Base-by-base conservation (phyloP, 352 stramenopile species). In the Globisporangium cederbergense region DNA sequence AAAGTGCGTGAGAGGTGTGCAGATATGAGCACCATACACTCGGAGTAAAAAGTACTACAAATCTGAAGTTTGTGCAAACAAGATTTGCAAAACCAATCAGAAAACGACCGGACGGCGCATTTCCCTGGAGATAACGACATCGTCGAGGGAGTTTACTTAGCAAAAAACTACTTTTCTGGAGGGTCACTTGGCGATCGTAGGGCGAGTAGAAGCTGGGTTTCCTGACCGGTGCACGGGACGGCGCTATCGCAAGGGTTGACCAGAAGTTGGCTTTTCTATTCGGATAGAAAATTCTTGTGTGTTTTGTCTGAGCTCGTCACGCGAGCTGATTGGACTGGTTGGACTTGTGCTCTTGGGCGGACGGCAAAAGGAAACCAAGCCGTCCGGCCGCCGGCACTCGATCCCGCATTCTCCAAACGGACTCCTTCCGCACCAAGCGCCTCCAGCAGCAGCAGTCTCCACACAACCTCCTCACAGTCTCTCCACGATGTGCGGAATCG, bases 401-500 rank as follows among this genome's bases (percentile, higher is more conserved):
- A 28, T 61, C 50, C 0, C 38, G n/a, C 67, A 59, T 51, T 68
- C 38, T 53, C 20, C 45, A 68, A 68, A 18, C 43, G 34, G 62
- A 42, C 22, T 16, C 51, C 46, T 47, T 42, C 45, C 59, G 47
- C 54, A 16, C 4, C 32, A 32, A 32, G 43, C 53, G 14, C 53
- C 49, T 8, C 32, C 45, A 56, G 20, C 47, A 58, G 22, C 36
- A 56, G 28, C 51, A 18, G 38, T 1, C 18, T 13, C 8, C 28
- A 13, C 55, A 38, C 34, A 32, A 30, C 36, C 16, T 13, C 6
- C 25, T 60, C 10, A 36, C 32, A 36, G 32, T 36, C 32, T 36
- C 32, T 36, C 11, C 25, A 74, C 9, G 13, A 99, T 99, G 97
- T 99, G 97, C 76, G 97, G 97, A 68, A 99, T 99, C 76, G 96